These are phyloP conservation scores for Melaleuca alternifolia DNA, from an alignment of 345 rosid species.

Conservation along the genomic window DNA sequence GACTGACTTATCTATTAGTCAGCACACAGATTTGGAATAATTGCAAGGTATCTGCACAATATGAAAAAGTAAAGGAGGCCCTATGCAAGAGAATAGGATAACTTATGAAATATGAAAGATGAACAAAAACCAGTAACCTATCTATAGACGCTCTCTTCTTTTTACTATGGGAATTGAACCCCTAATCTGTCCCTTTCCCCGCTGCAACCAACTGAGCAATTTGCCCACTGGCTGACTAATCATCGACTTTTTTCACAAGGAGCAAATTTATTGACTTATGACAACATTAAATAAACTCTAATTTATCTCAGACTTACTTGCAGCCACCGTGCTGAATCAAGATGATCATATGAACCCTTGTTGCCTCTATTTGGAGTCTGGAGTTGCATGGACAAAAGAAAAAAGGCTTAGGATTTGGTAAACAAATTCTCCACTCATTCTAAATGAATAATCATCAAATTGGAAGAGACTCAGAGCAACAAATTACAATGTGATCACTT, in stretches of 20 bases:
- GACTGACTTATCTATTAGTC: not conserved
- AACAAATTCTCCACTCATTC: not conserved
- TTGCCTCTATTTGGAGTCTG: constrained; percentile 71
- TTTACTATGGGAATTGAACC: not conserved
- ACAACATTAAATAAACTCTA: not conserved
- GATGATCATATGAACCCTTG: constrained; percentile 69
- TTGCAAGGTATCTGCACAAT: not conserved
- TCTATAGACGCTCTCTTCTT: not conserved
- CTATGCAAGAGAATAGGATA: not conserved
- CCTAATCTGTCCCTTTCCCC: not conserved
- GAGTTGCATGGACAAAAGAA: constrained; percentile 1
- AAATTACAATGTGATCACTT: not conserved
- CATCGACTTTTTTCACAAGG: not conserved
- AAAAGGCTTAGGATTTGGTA: not conserved
- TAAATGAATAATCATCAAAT: not conserved
- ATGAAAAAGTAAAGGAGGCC: not conserved
- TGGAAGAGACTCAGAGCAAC: not conserved
- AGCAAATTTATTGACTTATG: not conserved
- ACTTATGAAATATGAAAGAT: not conserved
- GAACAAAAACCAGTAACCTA: not conserved
- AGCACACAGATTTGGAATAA: not conserved
- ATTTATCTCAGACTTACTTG: constrained; percentile 53
- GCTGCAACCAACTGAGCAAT: not conserved
- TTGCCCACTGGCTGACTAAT: not conserved
- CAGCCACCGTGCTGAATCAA: constrained; percentile 85